Conservation (phyloP, 2,329 filamentous ascomycete species). For the Aspergillus cejpii region DNA sequence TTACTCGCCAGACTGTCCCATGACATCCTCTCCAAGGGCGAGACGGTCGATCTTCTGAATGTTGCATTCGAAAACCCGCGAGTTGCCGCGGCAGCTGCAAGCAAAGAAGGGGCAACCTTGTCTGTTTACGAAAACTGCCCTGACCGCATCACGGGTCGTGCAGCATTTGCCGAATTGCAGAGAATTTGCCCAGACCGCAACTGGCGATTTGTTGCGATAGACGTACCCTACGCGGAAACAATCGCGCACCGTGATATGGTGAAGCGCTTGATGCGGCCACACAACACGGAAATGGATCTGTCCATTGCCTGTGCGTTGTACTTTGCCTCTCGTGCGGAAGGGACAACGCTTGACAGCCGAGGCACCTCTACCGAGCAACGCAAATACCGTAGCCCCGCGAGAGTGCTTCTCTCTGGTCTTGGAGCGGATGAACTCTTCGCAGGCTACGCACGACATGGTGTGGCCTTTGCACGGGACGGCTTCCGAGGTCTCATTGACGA, state of each 20-base stretch:
- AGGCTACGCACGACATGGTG: slow-evolving; percentile 78
- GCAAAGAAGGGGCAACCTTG: slow-evolving; percentile 25
- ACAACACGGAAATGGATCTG: slow-evolving; percentile 97
- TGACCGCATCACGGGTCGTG: slow-evolving; percentile 78
- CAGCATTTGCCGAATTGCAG: slow-evolving; percentile 68
- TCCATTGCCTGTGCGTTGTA: slow-evolving; percentile 93
- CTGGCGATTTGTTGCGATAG: slow-evolving; percentile 77
- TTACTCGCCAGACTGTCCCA: slow-evolving; percentile 74
- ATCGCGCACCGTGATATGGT: slow-evolving; percentile 62
- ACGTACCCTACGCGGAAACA: slow-evolving; percentile 74
- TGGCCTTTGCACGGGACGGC: slow-evolving; percentile 63
- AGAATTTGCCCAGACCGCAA: slow-evolving; percentile 59
- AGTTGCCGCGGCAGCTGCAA: slow-evolving; percentile 52
- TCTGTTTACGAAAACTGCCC: slow-evolving; percentile 72
- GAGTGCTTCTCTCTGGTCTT: slow-evolving; percentile 82
- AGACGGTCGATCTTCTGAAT: slow-evolving; percentile 81
- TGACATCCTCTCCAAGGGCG: slow-evolving; percentile 61
- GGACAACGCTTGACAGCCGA: slow-evolving; percentile 38
- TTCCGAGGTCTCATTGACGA: slow-evolving; percentile 70
- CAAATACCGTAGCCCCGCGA: slow-evolving; percentile 62
- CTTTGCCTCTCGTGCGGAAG: slow-evolving; percentile 75
- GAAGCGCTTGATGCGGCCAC: slow-evolving; percentile 74
- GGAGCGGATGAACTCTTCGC: slow-evolving; percentile 96
- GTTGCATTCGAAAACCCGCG: slow-evolving; percentile 95
- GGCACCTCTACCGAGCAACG: slow-evolving; percentile 11